Evolutionary conservation across 176 grass and related monocot genomes (phyloP).

Genomic region (Aegilops umbellulata): DNA sequence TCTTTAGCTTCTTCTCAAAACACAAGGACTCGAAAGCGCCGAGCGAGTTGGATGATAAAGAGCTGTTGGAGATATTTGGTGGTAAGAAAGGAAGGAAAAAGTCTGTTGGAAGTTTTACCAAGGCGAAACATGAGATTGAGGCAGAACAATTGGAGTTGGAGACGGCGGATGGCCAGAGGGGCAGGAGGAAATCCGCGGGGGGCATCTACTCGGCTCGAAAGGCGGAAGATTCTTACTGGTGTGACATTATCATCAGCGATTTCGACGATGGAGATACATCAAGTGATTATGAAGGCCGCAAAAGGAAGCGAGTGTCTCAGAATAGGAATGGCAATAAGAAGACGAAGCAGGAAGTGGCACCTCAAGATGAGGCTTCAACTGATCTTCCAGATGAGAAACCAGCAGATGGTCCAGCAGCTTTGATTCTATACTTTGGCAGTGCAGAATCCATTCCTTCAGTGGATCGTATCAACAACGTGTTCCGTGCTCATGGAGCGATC

Average conservation of each 20-base stretch:
- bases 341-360: constrained; percentile 28
- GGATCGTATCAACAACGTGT: constrained; percentile 57
- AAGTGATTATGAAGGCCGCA: constrained; percentile 44
- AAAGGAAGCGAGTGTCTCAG: constrained; percentile 49
- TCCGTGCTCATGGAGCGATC: constrained; percentile 51
- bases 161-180: constrained; percentile 30
- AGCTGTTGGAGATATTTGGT: constrained; percentile 37
- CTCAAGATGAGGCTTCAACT: neutral
- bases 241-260: constrained; percentile 81
- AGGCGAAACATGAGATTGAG: constrained; percentile 32
- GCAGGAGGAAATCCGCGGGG: constrained; percentile 42
- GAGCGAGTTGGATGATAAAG: constrained; percentile 19
- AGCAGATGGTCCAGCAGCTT: constrained; percentile 27
- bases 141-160: neutral
- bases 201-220: constrained; percentile 53
- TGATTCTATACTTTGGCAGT: constrained; percentile 48
- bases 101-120: neutral
- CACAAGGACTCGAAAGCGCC: constrained; percentile 46
- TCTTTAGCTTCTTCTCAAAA: constrained; percentile 70
- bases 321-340: constrained; percentile 41
- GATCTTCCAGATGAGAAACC: constrained; percentile 28
- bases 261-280: constrained; percentile 62
- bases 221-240: constrained; percentile 94
- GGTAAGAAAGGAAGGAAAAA: constrained; percentile 44
- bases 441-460: constrained; percentile 51